Conservation (phyloP, 2,329 filamentous ascomycete species). For the Metarhizium brunneum region DNA sequence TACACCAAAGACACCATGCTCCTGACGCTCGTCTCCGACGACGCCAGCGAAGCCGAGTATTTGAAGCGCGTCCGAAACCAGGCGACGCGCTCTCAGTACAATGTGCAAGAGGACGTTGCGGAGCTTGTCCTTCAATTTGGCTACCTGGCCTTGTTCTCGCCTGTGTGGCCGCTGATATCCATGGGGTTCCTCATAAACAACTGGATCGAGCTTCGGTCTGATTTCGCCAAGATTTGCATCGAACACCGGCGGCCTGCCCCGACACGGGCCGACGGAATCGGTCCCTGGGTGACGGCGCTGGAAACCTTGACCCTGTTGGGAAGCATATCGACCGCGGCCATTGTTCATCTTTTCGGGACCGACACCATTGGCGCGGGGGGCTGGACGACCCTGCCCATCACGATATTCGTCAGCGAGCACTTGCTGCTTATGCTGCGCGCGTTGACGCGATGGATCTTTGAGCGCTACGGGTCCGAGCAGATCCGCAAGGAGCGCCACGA, state of each 20-base stretch:
- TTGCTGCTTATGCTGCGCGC: conserved; percentile 53
- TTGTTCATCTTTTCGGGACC: conserved; percentile 62
- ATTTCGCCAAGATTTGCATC: conserved; percentile 67
- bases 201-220: conserved; percentile 67
- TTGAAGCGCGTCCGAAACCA: conserved; percentile 56
- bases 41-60: conserved; percentile 54
- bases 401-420: conserved; percentile 66
- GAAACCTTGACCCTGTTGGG: conserved; percentile 64
- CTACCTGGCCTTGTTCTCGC: conserved; percentile 63
- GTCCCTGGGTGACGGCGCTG: conserved; percentile 61
- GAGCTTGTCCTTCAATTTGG: conserved; percentile 69
- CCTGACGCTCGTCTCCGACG: conserved; percentile 41
- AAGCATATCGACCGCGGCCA: conserved; percentile 60
- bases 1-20: conserved; percentile 32
- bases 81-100: conserved; percentile 57
- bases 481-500: conserved; percentile 30
- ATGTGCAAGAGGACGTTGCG: conserved; percentile 63
- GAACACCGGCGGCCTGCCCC: conserved; percentile 65
- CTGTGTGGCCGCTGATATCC: conserved; percentile 66
- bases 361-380: conserved; percentile 46
- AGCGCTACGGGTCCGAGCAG: conserved; percentile 29
- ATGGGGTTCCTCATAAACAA: conserved; percentile 68
- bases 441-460: conserved; percentile 25
- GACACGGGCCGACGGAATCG: conserved; percentile 62
- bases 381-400: conserved; percentile 57